Percentiles rank a stretch among this genome's conserved stretches.
phyloP scores from a whole-genome alignment of 78 protist species.

The Salpingoeca rosetta region DNA sequence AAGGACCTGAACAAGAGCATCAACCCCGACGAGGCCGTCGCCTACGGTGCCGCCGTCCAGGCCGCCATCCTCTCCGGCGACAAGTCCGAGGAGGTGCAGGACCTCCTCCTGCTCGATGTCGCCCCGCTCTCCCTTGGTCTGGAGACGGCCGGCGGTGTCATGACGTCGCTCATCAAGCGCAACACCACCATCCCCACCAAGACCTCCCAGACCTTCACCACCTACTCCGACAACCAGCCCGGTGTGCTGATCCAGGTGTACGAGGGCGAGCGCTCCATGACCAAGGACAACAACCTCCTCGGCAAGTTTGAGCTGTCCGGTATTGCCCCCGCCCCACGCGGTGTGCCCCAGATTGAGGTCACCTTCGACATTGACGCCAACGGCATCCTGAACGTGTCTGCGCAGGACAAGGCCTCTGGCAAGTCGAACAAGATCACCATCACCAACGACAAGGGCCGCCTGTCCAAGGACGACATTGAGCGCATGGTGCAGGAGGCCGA shows the following conservation, averaged over 20 bases:
- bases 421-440: slow-evolving; percentile 76
- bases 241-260: slow-evolving; percentile 79
- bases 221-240: slow-evolving; percentile 91
- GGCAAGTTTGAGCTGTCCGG: slow-evolving; percentile 91
- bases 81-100: slow-evolving; percentile 17
- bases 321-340: slow-evolving; percentile 96
- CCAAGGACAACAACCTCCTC: slow-evolving; percentile 85
- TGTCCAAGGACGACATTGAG: slow-evolving; percentile 81
- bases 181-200: slow-evolving; percentile 96
- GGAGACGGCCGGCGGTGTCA: slow-evolving; percentile 98
- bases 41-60: slow-evolving; percentile 99
- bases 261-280: slow-evolving; percentile 90
- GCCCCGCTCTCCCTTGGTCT: slow-evolving; percentile 97
- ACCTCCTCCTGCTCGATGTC: slow-evolving; percentile 89
- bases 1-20: slow-evolving; percentile 77
- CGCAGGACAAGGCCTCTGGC: slow-evolving; percentile 83
- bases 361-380: slow-evolving; percentile 92
- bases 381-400: slow-evolving; percentile 90
- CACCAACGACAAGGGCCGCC: slow-evolving; percentile 91
- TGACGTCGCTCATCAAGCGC: slow-evolving; percentile 93
- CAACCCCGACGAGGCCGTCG: slow-evolving; percentile 99
- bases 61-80: slow-evolving; percentile 88
- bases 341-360: slow-evolving; percentile 95
- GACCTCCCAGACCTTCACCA: slow-evolving; percentile 90
- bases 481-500: slow-evolving; percentile 92